Percentiles rank a stretch among this genome's conserved stretches.
phyloP scores from a whole-genome alignment of 2,329 filamentous ascomycete species.

The Xylaria digitata region DNA sequence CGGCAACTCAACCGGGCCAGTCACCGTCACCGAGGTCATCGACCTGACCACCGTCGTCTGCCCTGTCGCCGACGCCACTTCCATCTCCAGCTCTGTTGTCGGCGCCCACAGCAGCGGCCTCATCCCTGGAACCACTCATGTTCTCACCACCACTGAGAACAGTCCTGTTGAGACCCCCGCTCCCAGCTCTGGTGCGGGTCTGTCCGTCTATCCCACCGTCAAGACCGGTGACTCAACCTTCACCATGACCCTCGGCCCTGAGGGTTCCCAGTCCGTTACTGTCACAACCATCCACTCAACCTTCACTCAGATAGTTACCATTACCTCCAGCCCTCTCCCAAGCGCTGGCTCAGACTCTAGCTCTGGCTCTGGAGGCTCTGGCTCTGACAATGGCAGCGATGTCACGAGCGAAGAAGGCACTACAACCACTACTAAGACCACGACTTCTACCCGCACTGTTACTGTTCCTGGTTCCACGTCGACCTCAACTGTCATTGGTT shows the following conservation, averaged over 20 bases:
- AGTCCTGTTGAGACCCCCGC: constrained; percentile 37
- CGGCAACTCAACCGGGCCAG: constrained; percentile 46
- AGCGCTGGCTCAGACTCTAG: constrained; percentile 20
- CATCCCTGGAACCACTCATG: constrained; percentile 47
- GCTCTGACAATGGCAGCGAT: constrained; percentile 33
- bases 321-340: constrained; percentile 42
- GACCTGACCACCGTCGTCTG: constrained; percentile 53
- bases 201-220: constrained; percentile 29
- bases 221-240: constrained; percentile 36
- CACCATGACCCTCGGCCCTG: constrained; percentile 48
- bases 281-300: constrained; percentile 50
- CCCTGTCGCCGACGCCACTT: constrained; percentile 50
- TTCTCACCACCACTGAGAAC: constrained; percentile 38
- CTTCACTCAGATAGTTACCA: constrained; percentile 46
- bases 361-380: constrained; percentile 27
- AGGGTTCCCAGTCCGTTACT: constrained; percentile 45
- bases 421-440: constrained; percentile 49
- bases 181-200: constrained; percentile 32
- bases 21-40: constrained; percentile 52
- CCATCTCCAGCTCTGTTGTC: constrained; percentile 49
- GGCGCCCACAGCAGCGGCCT: constrained; percentile 50
- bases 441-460: constrained; percentile 50
- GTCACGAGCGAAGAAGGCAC: constrained; percentile 39
- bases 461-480: constrained; percentile 42
- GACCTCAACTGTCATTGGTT: constrained; percentile 33